These are phyloP conservation scores for Starmerella kuoi DNA, from an alignment of 805 yeast species.

Conservation along the genomic window DNA sequence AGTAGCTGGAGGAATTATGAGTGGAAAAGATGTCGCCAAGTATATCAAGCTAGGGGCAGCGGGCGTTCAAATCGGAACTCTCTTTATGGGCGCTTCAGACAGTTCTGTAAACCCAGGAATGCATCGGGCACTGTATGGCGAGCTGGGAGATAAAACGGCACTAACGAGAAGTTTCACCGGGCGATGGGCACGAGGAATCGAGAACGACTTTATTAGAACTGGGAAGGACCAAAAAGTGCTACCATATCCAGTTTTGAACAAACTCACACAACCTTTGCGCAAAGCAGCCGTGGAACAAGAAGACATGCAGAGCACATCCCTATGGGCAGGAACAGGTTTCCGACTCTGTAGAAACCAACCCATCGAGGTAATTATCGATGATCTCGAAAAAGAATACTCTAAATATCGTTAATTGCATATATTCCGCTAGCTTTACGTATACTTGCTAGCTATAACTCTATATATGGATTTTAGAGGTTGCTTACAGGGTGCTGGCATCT, in stretches of 20 bases:
- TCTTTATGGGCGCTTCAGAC: slow-evolving; percentile 1
- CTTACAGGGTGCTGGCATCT: slow-evolving; percentile 7
- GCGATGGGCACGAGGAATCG: background rate
- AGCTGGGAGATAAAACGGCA: background rate
- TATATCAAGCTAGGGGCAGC: background rate
- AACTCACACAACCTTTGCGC: background rate
- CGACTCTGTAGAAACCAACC: background rate
- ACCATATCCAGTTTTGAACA: background rate
- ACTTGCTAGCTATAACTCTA: too few relatives aligned
- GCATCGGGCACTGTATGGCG: background rate
- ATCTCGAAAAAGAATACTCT: background rate
- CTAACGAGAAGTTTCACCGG: background rate
- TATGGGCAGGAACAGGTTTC: background rate
- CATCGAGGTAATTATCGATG: background rate
- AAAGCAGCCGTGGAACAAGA: background rate
- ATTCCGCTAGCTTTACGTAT: too few relatives aligned
- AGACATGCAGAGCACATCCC: background rate
- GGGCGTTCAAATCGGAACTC: background rate
- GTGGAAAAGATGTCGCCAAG: background rate
- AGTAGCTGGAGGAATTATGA: background rate
- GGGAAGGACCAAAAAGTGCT: background rate
- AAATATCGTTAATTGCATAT: too few relatives aligned
- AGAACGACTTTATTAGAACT: background rate
- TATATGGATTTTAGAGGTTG: background rate
- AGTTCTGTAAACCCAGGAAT: background rate